Percentiles rank a stretch among this genome's conserved stretches.
These are phyloP conservation scores for Corynascus novoguineensis DNA, from an alignment of 495 filamentous ascomycete species.

Conservation along the genomic window DNA sequence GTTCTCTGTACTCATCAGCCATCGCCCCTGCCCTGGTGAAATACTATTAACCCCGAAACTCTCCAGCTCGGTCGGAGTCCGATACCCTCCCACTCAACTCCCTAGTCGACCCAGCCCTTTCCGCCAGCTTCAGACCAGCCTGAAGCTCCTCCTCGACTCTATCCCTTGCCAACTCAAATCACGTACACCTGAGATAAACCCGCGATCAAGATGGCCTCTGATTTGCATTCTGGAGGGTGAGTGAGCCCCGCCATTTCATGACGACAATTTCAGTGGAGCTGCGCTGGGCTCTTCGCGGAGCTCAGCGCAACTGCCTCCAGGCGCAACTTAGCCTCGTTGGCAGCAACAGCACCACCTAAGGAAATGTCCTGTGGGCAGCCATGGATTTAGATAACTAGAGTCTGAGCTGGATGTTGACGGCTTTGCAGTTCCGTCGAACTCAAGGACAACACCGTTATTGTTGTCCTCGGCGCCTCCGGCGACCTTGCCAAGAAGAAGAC, in stretches of 20 bases:
- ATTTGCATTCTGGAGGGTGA: conserved; percentile 36
- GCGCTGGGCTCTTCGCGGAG: conserved; percentile 13
- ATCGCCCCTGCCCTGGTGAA: conserved; percentile 25
- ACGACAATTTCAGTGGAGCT: conserved; percentile 22
- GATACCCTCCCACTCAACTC: conserved; percentile 23
- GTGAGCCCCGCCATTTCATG: conserved; percentile 34
- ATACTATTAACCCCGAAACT: conserved; percentile 37
- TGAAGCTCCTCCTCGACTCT: not conserved
- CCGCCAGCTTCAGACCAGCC: conserved; percentile 2
- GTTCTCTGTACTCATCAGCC: conserved; percentile 29
- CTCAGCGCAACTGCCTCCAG: conserved; percentile 1
- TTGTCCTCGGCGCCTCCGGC: conserved; percentile 94
- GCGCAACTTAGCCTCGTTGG: conserved; percentile 4
- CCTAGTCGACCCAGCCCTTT: conserved; percentile 13
- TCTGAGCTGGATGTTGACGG: not conserved
- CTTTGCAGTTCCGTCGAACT: conserved; percentile 62
- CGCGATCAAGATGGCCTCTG: conserved; percentile 39
- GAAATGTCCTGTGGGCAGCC: not conserved
- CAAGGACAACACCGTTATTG: conserved; percentile 96
- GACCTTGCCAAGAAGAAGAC: conserved; percentile 99
- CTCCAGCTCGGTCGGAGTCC: conserved; percentile 24
- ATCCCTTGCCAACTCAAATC: not conserved
- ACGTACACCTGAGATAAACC: conserved; percentile 4
- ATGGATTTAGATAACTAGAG: not conserved
- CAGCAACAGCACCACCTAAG: not conserved